Conservation (phyloP, 2,329 filamentous ascomycete species). For the Podosphaera xanthii region DNA sequence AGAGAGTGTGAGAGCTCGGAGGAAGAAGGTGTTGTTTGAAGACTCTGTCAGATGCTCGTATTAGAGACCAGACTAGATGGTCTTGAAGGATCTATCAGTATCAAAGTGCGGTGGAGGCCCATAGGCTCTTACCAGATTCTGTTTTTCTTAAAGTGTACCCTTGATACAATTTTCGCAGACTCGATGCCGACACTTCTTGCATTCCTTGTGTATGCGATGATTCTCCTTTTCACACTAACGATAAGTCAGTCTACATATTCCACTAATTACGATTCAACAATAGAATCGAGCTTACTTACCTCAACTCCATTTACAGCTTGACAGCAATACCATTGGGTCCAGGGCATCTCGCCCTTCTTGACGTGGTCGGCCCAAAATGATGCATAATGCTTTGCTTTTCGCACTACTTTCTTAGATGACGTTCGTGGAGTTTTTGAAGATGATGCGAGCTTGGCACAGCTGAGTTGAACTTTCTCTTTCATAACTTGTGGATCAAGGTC, state of each 20-base stretch:
- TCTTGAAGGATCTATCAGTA: background rate
- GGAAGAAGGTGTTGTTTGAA: no score
- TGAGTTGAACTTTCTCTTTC: background rate
- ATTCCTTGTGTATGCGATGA: constrained; percentile 6
- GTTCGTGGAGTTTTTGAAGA: background rate
- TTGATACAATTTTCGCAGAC: constrained; percentile 8
- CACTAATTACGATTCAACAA: background rate
- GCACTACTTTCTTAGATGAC: background rate
- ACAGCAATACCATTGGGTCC: constrained; percentile 10
- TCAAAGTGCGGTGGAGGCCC: background rate
- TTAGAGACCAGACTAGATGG: background rate
- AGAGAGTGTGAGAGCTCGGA: no score
- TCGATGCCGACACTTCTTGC: constrained; percentile 6
- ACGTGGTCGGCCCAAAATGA: constrained; percentile 5
- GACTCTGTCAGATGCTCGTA: no score
- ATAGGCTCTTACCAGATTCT: background rate
- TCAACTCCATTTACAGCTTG: constrained; percentile 3
- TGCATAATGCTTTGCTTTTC: constrained; percentile 3
- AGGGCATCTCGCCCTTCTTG: constrained; percentile 7
- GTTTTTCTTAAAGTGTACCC: background rate
- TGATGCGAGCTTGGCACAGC: background rate
- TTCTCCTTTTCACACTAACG: constrained; percentile 7
- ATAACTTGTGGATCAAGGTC: background rate
- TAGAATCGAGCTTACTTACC: background rate
- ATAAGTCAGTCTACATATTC: background rate